Conservation (phyloP, 164 flowering plant species). For the Amborella trichopoda region DNA sequence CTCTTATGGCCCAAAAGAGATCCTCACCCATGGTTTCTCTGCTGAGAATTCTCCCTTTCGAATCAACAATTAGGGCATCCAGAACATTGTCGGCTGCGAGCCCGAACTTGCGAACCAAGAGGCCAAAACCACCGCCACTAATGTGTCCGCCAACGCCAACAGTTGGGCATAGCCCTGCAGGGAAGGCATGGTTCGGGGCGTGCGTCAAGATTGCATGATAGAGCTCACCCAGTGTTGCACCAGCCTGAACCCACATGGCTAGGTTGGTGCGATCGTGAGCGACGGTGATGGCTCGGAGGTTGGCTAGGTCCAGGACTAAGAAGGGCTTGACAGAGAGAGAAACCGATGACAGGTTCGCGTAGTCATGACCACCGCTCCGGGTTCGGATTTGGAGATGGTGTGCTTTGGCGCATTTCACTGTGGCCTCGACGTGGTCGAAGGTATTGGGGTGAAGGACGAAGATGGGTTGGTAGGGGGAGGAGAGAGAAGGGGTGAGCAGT, state of each 20-base stretch:
- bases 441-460: constrained; percentile 16
- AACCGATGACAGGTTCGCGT: constrained; percentile 20
- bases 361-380: constrained; percentile 29
- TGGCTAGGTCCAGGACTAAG: constrained; percentile 16
- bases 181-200: constrained; percentile 13
- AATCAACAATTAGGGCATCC: constrained; percentile 15
- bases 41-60: constrained; percentile 8
- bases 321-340: constrained; percentile 11
- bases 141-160: constrained; percentile 19
- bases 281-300: constrained; percentile 11
- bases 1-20: constrained; percentile 20
- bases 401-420: constrained; percentile 12
- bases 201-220: constrained; percentile 15
- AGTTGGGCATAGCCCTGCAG: constrained; percentile 9
- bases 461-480: constrained; percentile 9
- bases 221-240: constrained; percentile 25
- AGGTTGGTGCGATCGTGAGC: constrained; percentile 6
- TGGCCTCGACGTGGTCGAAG: constrained; percentile 16
- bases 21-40: constrained; percentile 18
- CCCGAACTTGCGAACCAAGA: constrained; percentile 20
- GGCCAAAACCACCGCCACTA: constrained; percentile 23
- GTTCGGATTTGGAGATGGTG: constrained; percentile 11
- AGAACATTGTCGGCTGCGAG: constrained; percentile 20
- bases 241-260: constrained; percentile 19
- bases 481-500: constrained; percentile 9